Evolutionary conservation across 768 basidiomycete species (phyloP), one percentile per base, ranked within the genome.

Genomic region (Rhizopogon rudus): DNA sequence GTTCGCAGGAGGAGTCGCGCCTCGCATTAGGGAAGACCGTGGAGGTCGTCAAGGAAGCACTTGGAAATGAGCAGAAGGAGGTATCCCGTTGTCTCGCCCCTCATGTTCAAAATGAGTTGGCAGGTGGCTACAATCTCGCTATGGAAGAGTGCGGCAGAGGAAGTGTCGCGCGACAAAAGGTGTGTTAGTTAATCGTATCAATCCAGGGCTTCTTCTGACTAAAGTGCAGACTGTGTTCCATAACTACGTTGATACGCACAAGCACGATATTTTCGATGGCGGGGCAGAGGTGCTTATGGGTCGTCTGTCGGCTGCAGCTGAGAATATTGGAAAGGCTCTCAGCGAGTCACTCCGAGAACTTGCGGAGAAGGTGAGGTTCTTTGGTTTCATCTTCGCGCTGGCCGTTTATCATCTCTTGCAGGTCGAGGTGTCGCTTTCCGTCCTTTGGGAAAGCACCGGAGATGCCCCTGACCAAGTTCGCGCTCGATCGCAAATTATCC

Each of bases 91-190:
- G 73, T 58, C 71, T 86, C 56, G 74, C 81, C 10, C 82, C 82
- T 14, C 79, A 82, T 61, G 76, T 86, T 12, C 80, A 81, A 58
- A 63, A 63, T 9, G 75, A 80, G 59, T 71, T 85, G 10, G 25
- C 70, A 9, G 75, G 78, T 6, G 82, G 80, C 0, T 86, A 86
- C 61, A 65, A 79, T 50, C 68, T 57, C 2, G 83, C 84, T 0
- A 78, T 82, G 77, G 67, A 75, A 51, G 81, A 84, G 59, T 64
- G 74, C 40, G 84, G 84, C 2, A 69, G 39, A 16, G 84, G 84
- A 9, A 81, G 80, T 54, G 82, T 85, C 5, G 79, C 77, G 5
- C 73, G 82, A 10, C 84, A 84, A 68, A 85, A 83, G 75, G 82
- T 81, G 43, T 25, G 58, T 46, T 14, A 44, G 9, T 25, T 49